Evolutionary conservation across 768 basidiomycete genomes (phyloP), one percentile per base, ranked within the genome.

Genomic region (Pilatotrama ljubarskyi): DNA sequence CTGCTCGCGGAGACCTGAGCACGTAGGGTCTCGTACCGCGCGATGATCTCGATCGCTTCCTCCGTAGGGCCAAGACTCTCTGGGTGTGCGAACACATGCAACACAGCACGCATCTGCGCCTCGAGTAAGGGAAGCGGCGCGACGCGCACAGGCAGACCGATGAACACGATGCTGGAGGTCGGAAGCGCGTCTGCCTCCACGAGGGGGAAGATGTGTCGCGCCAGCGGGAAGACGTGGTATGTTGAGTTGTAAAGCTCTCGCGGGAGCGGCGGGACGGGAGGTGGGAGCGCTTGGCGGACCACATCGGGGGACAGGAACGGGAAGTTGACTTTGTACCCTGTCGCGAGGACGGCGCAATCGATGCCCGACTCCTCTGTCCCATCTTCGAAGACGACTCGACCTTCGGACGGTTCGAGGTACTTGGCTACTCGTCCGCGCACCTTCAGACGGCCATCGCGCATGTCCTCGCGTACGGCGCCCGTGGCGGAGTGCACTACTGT

Each of bases 51-150:
- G 24, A 74, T 72, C 0, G 77, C 74, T 66, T 88, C 88, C 32
- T 72, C 66, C 3, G 74, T 72, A 32, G 69, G 56, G 61, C 90
- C 80, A 7, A 91, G 72, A 20, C 77, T 71, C 24, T 70, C 69
- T 0, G 83, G 84, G 51, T 84, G 65, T 14, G 75, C 75, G 59
- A 90, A 88, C 0, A 80, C 82, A 22, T 77, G 77, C 20, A 86
- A 70, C 7, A 84, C 78, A 2, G 84, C 87, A 0, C 81, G 82
- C 0, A 87, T 87, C 73, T 96, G 95, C 0, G 83, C 84, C 72
- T 97, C 92, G 48, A 87, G 77, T 0, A 93, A 68, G 1, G 91
- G 93, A 59, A 95, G 82, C 2, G 93, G 94, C 0, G 80, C 80
- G 22, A 91, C 84, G 35, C 76, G 75, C 25, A 77, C 69, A 1